Conservation (phyloP, 2,329 filamentous ascomycete species). For the Pseudocercospora fijiensis region DNA sequence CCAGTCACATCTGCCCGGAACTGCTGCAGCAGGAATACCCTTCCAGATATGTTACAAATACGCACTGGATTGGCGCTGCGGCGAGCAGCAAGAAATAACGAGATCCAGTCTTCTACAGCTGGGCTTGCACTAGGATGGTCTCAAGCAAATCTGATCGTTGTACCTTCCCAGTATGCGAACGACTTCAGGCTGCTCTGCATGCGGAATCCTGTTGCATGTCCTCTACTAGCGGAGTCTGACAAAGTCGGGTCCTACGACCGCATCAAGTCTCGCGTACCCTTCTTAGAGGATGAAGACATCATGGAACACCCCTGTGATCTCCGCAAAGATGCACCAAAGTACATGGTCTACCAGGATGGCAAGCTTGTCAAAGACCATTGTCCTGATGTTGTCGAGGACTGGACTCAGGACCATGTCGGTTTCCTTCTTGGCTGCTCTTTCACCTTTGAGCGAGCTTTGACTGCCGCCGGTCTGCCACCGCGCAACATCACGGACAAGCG, state of each 20-base stretch:
- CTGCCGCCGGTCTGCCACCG: constrained; percentile 51
- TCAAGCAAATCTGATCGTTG: constrained; percentile 63
- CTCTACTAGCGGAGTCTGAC: constrained; percentile 56
- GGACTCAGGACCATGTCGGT: constrained; percentile 57
- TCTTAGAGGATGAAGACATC: constrained; percentile 33
- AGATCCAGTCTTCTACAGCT: constrained; percentile 47
- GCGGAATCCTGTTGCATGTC: constrained; percentile 63
- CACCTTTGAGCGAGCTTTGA: constrained; percentile 61
- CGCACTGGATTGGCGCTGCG: constrained; percentile 1
- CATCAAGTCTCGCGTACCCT: constrained; percentile 22
- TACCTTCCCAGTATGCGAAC: constrained; percentile 56
- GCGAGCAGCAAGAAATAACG: constrained; percentile 1
- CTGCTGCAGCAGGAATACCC: neutral
- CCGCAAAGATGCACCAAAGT: constrained; percentile 58
- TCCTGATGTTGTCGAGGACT: constrained; percentile 51
- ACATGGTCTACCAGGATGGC: constrained; percentile 58
- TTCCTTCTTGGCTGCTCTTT: constrained; percentile 66
- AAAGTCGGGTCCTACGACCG: constrained; percentile 43
- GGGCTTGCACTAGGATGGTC: constrained; percentile 57
- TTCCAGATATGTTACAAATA: neutral
- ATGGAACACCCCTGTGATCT: constrained; percentile 52
- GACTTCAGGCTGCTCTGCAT: constrained; percentile 61
- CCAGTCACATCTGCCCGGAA: neutral
- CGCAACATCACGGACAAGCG: constrained; percentile 51
- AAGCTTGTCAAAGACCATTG: constrained; percentile 42